Evolutionary conservation across 2,329 filamentous ascomycete genomes (phyloP).

Genomic region (Fusarium azukiicola): DNA sequence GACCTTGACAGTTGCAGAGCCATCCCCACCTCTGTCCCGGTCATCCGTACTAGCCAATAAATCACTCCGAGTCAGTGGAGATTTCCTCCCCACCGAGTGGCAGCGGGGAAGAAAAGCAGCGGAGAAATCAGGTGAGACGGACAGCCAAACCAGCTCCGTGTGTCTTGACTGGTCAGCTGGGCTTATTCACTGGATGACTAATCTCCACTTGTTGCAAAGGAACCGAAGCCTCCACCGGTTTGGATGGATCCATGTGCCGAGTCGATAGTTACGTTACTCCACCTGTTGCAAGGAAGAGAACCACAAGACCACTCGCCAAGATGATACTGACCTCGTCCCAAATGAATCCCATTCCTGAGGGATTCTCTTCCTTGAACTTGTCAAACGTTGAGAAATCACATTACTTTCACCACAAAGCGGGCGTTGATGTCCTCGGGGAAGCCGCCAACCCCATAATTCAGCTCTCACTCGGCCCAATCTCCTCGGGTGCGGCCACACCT

Average conservation of each 20-base stretch:
- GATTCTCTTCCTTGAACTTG: constrained; percentile 10
- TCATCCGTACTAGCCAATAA: no score
- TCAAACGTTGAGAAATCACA: constrained; percentile 1
- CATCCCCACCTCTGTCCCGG: not conserved
- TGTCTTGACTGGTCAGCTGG: not conserved
- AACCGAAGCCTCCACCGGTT: constrained; percentile 5
- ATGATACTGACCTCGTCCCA: constrained; percentile 1
- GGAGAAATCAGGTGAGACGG: not conserved
- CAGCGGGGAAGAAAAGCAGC: not conserved
- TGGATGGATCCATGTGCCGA: constrained; percentile 10
- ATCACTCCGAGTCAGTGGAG: not conserved
- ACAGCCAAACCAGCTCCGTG: not conserved
- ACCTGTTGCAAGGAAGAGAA: not conserved
- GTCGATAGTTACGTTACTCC: not conserved
- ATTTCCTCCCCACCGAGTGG: not conserved
- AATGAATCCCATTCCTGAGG: constrained; percentile 5
- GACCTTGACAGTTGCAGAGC: not conserved
- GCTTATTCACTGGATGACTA: not conserved
- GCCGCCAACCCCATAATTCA: constrained; percentile 15
- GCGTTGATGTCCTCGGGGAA: not conserved
- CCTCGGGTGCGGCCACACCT: not conserved
- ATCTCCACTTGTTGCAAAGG: not conserved
- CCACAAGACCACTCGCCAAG: constrained; percentile 14
- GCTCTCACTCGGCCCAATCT: constrained; percentile 13
- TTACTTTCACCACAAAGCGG: constrained; percentile 1